These are phyloP conservation scores for Lachancea quebecensis DNA, from an alignment of 805 yeast species.

Conservation along the genomic window DNA sequence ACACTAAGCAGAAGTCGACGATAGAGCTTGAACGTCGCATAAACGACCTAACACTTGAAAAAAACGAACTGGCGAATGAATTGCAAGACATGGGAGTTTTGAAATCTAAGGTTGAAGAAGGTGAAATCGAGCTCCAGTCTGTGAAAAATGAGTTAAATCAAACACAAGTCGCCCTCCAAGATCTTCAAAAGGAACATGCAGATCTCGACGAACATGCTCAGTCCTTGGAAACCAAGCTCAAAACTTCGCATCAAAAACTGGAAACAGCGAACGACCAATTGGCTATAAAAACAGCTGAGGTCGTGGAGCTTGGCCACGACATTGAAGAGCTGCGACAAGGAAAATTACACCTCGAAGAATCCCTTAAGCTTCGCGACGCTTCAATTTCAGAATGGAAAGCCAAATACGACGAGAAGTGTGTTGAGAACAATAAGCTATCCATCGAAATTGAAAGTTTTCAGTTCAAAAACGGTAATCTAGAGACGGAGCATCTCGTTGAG, in stretches of 20 bases:
- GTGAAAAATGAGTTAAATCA: constrained; percentile 1
- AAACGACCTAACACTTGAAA: constrained; percentile 4
- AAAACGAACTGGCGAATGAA: constrained; percentile 8
- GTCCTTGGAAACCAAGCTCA: constrained; percentile 11
- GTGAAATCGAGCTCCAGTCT: constrained; percentile 1
- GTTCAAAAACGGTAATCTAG: constrained; percentile 21
- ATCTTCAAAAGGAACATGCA: constrained; percentile 1
- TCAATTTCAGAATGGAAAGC: constrained; percentile 24
- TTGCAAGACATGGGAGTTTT: constrained; percentile 2
- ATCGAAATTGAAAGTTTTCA: constrained; percentile 26
- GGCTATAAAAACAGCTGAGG: constrained; percentile 33
- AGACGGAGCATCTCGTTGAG: constrained; percentile 34
- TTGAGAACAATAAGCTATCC: constrained; percentile 17
- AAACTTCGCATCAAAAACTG: constrained; percentile 12
- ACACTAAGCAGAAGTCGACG: constrained; percentile 2
- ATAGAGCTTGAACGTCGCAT: constrained; percentile 7
- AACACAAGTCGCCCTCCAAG: background rate
- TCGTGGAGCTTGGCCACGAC: constrained; percentile 29
- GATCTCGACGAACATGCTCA: background rate
- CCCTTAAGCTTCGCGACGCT: constrained; percentile 28
- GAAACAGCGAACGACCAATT: constrained; percentile 31
- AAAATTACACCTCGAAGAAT: constrained; percentile 22
- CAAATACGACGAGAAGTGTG: constrained; percentile 14
- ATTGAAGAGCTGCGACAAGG: constrained; percentile 30
- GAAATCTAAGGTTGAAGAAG: too few species aligned